A percentile compares a stretch with the other conserved stretches of the same genome.
These are phyloP conservation scores for Acorus gramineus DNA, from an alignment of 106 monocot species.

Conservation along the genomic window DNA sequence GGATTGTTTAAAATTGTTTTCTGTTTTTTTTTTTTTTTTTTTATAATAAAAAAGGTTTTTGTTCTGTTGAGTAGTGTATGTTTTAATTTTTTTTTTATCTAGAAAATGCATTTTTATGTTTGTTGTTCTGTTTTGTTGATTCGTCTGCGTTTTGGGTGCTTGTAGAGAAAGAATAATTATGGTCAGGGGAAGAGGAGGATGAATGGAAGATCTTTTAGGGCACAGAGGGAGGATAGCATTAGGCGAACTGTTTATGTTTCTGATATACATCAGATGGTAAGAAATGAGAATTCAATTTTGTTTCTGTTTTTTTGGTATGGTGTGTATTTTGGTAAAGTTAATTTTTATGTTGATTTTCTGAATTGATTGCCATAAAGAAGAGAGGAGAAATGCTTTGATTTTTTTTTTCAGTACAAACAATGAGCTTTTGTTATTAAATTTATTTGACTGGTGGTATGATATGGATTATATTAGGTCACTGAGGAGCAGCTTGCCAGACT, in stretches of 20 bases:
- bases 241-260: slow-evolving; percentile 15
- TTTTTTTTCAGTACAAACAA: not conserved
- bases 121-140: slow-evolving; percentile 1
- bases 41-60: too few relatives aligned
- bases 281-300: not conserved
- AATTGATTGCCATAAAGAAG: too few relatives aligned
- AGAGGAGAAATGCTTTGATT: too few relatives aligned
- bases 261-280: slow-evolving; percentile 9
- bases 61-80: not conserved
- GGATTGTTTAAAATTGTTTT: too few relatives aligned
- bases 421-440: not conserved
- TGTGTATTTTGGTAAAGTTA: not conserved
- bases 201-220: not conserved
- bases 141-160: not conserved
- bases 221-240: slow-evolving; percentile 12
- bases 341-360: too few relatives aligned
- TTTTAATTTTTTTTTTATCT: not conserved
- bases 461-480: not conserved
- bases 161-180: slow-evolving; percentile 8
- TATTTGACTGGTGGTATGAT: not conserved
- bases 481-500: slow-evolving; percentile 15
- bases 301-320: not conserved
- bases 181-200: slow-evolving; percentile 7
- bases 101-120: not conserved
- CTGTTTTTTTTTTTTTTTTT: not conserved